phyloP scores from a whole-genome alignment of 805 yeast species.

The Lachancea thermotolerans region DNA sequence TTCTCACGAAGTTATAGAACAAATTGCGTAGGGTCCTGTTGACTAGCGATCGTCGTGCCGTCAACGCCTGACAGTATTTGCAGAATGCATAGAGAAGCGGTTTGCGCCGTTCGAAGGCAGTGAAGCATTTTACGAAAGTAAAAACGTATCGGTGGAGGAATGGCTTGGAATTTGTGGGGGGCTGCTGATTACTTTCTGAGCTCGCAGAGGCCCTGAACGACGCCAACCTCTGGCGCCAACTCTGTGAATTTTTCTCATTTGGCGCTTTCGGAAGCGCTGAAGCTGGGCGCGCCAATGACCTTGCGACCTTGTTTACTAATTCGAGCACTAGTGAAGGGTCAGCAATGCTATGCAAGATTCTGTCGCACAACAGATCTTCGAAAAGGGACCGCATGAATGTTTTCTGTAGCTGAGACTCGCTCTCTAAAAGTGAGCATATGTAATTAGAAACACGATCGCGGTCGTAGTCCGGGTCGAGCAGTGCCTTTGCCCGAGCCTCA shows the following conservation, averaged over 20 bases:
- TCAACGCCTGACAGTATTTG: constrained; percentile 18
- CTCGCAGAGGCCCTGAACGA: neutral
- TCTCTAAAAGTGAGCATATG: neutral
- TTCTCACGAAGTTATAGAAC: constrained; percentile 14
- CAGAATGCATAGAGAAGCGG: constrained; percentile 30
- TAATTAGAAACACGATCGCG: neutral
- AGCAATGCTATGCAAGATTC: constrained; percentile 17
- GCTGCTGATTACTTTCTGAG: neutral
- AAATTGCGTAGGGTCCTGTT: constrained; percentile 19
- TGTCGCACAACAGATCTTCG: constrained; percentile 20
- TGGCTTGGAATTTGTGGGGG: neutral
- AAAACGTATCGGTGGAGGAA: constrained; percentile 14
- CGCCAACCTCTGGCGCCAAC: neutral
- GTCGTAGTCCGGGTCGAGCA: neutral
- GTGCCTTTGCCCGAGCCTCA: too few species aligned
- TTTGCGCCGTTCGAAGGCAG: constrained; percentile 15
- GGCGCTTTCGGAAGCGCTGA: neutral
- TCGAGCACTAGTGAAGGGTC: constrained; percentile 26
- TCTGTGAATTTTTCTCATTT: neutral
- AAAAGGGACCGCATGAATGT: constrained; percentile 21
- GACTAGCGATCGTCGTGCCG: constrained; percentile 9
- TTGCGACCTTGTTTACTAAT: constrained; percentile 8
- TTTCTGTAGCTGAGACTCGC: constrained; percentile 18
- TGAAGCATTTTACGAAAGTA: constrained; percentile 9
- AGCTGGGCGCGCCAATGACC: neutral